Percentiles rank a stretch among this genome's conserved stretches.
Conservation (phyloP, 345 rosid species). For the Linum usitatissimum region DNA sequence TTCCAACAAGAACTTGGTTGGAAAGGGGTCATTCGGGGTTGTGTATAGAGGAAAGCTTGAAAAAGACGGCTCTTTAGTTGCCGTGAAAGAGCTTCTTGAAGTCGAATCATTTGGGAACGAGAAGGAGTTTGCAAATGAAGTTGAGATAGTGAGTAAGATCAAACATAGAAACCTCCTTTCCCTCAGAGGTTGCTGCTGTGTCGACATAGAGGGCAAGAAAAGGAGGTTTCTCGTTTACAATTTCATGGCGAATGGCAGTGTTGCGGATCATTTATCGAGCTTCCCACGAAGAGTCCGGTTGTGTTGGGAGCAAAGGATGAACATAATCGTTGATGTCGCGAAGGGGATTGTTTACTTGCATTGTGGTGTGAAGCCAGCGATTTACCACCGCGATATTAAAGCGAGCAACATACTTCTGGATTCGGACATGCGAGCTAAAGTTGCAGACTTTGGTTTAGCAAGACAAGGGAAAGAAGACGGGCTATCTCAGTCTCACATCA, state of each 20-base stretch:
- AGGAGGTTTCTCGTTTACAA: constrained; percentile 74
- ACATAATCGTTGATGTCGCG: constrained; percentile 74
- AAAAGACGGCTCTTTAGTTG: constrained; percentile 57
- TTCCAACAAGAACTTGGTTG: constrained; percentile 62
- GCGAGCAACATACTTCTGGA: constrained; percentile 77
- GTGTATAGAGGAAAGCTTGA: constrained; percentile 65
- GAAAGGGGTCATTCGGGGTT: constrained; percentile 78
- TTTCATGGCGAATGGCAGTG: constrained; percentile 86
- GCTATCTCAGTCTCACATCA: constrained; percentile 91
- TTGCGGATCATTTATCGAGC: constrained; percentile 59
- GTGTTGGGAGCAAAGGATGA: constrained; percentile 85
- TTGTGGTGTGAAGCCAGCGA: constrained; percentile 83
- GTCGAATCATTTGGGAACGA: constrained; percentile 61
- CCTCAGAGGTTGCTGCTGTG: constrained; percentile 74
- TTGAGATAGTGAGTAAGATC: constrained; percentile 86
- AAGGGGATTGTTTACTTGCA: constrained; percentile 84
- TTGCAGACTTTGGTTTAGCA: constrained; percentile 84
- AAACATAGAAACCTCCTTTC: constrained; percentile 86
- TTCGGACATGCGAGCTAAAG: constrained; percentile 81
- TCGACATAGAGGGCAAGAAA: constrained; percentile 23
- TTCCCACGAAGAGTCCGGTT: constrained; percentile 23
- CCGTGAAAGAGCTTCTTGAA: constrained; percentile 65
- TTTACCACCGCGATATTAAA: constrained; percentile 84
- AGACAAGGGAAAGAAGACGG: constrained; percentile 76
- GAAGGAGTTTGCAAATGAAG: constrained; percentile 78